A percentile compares a stretch with the other conserved stretches of the same genome.
Conservation (phyloP, 805 yeast genomes). For the Metschnikowia kunwiensis region DNA sequence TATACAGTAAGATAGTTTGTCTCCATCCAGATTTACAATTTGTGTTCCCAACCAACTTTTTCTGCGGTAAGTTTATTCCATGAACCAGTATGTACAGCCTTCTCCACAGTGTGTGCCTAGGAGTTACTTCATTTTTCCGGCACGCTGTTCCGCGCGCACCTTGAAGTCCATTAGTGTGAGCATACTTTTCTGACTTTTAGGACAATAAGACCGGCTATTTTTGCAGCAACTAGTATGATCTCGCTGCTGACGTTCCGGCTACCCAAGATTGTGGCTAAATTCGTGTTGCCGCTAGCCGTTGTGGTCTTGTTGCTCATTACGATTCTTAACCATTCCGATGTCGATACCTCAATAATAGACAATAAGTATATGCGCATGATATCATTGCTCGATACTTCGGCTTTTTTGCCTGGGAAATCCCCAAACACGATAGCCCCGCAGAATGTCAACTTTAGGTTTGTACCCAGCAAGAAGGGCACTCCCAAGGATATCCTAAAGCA, state of each 20-base stretch:
- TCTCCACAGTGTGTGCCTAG: too few relatives aligned
- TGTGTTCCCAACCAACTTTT: too few relatives aligned
- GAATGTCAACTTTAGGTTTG: constrained; percentile 34
- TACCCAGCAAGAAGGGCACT: constrained; percentile 29
- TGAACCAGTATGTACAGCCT: too few relatives aligned
- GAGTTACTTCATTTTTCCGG: too few relatives aligned
- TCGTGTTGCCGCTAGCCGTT: constrained; percentile 8
- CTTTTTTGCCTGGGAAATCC: neutral
- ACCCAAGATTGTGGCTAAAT: constrained; percentile 9
- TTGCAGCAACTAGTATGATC: too few relatives aligned
- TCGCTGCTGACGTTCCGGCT: constrained; percentile 11
- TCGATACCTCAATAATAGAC: constrained; percentile 11
- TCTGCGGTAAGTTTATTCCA: too few relatives aligned
- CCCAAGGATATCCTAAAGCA: constrained; percentile 31
- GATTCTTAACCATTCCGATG: constrained; percentile 8
- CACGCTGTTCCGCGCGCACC: too few relatives aligned
- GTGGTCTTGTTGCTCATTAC: constrained; percentile 1
- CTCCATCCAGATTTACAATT: too few relatives aligned
- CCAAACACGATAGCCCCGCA: constrained; percentile 19
- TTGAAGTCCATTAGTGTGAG: too few relatives aligned
- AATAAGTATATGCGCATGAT: constrained; percentile 7
- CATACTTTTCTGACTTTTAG: too few relatives aligned
- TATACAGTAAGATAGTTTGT: too few relatives aligned
- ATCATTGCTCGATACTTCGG: constrained; percentile 2
- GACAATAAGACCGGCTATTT: too few relatives aligned